phyloP scores from a whole-genome alignment of 2,329 filamentous ascomycete genomes.

The Paracamarosporium sp. region DNA sequence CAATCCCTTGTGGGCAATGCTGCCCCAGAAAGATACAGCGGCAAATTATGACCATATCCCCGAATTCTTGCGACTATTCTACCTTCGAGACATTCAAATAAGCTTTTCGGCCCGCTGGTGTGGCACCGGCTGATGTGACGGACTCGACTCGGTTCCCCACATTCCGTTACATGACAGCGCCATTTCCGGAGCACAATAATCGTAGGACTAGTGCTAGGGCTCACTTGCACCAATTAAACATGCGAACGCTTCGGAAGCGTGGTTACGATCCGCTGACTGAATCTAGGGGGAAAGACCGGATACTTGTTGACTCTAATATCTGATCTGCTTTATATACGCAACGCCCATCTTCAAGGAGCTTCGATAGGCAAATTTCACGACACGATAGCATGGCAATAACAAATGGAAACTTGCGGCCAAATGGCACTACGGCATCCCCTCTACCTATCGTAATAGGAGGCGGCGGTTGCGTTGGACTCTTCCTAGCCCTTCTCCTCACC shows the following conservation, averaged over 20 bases:
- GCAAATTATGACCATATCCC: not conserved
- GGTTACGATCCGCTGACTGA: not conserved
- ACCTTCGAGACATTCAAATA: not conserved
- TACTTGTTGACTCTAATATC: not conserved
- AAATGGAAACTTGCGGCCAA: not conserved
- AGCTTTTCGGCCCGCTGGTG: constrained; percentile 5
- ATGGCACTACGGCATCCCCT: not conserved
- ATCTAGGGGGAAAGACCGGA: not conserved
- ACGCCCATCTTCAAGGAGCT: not conserved
- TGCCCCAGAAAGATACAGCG: not conserved
- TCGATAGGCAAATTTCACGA: not conserved
- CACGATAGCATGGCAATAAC: not conserved
- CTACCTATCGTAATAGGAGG: constrained; percentile 47
- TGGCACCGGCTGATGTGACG: constrained; percentile 1
- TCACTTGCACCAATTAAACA: not conserved
- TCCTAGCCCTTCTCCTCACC: constrained; percentile 48
- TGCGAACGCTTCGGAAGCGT: not conserved
- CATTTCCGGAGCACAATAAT: not conserved
- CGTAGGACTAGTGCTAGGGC: not conserved
- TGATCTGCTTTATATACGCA: not conserved
- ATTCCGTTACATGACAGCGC: constrained; percentile 4
- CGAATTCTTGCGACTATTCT: not conserved
- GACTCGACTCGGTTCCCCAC: constrained; percentile 7
- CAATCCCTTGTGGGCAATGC: no score
- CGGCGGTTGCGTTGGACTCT: constrained; percentile 50